Evolutionary conservation across 1,139 yeast genomes (phyloP).

Genomic region (Hanseniaspora sp.): DNA sequence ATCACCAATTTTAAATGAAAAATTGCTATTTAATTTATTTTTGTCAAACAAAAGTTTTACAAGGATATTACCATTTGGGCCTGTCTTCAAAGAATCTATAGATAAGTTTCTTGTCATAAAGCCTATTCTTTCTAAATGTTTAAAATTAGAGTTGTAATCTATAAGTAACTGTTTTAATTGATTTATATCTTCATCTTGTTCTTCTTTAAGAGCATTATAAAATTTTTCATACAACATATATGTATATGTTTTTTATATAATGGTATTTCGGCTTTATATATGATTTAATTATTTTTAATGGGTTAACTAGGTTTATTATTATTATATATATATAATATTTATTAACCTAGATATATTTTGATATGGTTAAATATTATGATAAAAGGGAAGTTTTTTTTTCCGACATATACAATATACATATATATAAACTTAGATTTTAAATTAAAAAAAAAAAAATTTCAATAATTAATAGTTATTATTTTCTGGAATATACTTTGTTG

Average conservation of each 20-base stretch:
- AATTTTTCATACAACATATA: slow-evolving; percentile 35
- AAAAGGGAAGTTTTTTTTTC: too few species aligned
- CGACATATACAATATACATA: too few species aligned
- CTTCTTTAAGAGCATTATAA: slow-evolving; percentile 43
- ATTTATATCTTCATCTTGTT: slow-evolving; percentile 49
- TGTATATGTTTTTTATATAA: not conserved
- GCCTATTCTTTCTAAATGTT: slow-evolving; percentile 56
- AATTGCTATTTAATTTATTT: slow-evolving; percentile 28
- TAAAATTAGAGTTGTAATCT: slow-evolving; percentile 54
- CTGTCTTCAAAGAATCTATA: slow-evolving; percentile 54
- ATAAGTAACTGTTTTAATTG: slow-evolving; percentile 41
- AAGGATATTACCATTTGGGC: slow-evolving; percentile 65
- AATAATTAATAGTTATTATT: too few species aligned
- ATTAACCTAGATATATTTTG: too few species aligned
- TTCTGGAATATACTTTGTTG: too few species aligned
- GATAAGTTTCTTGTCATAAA: slow-evolving; percentile 60
- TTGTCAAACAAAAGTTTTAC: slow-evolving; percentile 38
- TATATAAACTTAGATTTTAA: too few species aligned
- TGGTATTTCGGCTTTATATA: too few species aligned
- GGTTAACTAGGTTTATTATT: too few species aligned
- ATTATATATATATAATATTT: too few species aligned
- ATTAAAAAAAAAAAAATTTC: too few species aligned
- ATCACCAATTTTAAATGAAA: slow-evolving; percentile 67
- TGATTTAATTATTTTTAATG: too few species aligned
- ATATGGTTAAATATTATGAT: too few species aligned